These are phyloP conservation scores for Lichtheimia hyalospora DNA, from an alignment of 371 early-diverging fungal species.

Conservation along the genomic window DNA sequence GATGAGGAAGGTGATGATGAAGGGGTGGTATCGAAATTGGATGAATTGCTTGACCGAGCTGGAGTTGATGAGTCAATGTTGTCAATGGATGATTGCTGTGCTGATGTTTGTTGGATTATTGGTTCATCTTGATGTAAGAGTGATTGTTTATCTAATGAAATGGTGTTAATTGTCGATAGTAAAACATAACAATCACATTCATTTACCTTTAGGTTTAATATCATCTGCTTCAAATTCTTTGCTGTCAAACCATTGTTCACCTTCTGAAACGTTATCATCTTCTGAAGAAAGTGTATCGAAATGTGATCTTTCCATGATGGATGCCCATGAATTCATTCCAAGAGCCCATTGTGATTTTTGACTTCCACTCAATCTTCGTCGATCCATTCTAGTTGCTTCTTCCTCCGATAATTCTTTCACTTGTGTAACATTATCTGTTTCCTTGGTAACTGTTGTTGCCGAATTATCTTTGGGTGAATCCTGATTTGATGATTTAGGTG, in stretches of 20 bases:
- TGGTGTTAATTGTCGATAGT: no score
- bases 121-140: no score
- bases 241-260: constrained; percentile 18
- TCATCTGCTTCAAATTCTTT: neutral
- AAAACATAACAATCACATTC: no score
- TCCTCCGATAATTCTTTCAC: neutral
- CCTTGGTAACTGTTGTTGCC: neutral
- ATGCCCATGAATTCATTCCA: constrained; percentile 42
- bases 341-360: constrained; percentile 48
- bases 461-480: neutral
- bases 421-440: no score
- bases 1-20: constrained; percentile 3
- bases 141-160: no score
- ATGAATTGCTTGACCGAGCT: no score
- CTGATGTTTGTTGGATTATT: no score
- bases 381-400: constrained; percentile 6
- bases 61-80: no score
- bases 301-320: constrained; percentile 6
- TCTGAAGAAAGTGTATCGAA: neutral
- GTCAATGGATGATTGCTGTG: no score
- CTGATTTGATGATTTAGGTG: no score
- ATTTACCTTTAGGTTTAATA: no score
- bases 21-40: no score
- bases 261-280: constrained; percentile 14
- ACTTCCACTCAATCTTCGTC: constrained; percentile 34